Conservation (phyloP, 768 basidiomycete species). For the Boletus rubescentipes region DNA sequence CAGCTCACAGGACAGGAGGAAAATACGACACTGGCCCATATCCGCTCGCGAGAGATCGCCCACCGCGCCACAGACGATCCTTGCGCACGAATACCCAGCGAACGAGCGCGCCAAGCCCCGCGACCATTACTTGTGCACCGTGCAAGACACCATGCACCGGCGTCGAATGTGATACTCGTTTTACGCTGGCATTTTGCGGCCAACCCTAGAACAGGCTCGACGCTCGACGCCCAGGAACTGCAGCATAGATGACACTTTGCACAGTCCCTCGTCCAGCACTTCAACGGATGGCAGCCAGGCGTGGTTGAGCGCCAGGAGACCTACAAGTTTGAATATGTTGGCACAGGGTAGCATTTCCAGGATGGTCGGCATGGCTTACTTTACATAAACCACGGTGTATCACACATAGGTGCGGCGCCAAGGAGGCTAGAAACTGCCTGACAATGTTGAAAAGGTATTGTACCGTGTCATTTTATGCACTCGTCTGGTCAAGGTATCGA, state of each 20-base stretch:
- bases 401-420: no score
- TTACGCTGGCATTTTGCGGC: constrained; percentile 43
- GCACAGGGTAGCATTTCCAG: constrained; percentile 49
- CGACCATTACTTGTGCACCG: constrained; percentile 40
- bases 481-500: neutral
- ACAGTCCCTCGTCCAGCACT: constrained; percentile 37
- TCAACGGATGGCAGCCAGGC: constrained; percentile 32
- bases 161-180: constrained; percentile 46
- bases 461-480: no score
- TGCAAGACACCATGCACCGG: constrained; percentile 42
- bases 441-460: no score
- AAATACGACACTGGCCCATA: neutral
- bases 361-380: constrained; percentile 56
- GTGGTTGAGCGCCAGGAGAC: constrained; percentile 36
- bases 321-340: constrained; percentile 31
- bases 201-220: constrained; percentile 21
- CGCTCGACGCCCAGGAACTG: constrained; percentile 38
- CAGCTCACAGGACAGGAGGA: neutral
- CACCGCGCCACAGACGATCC: constrained; percentile 38
- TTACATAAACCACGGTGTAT: no score
- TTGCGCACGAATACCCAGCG: constrained; percentile 44
- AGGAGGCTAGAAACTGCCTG: no score
- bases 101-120: constrained; percentile 42
- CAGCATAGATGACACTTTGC: constrained; percentile 35
- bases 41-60: neutral